Conservation (phyloP, 495 filamentous ascomycete genomes). For the Cercophora samala region DNA sequence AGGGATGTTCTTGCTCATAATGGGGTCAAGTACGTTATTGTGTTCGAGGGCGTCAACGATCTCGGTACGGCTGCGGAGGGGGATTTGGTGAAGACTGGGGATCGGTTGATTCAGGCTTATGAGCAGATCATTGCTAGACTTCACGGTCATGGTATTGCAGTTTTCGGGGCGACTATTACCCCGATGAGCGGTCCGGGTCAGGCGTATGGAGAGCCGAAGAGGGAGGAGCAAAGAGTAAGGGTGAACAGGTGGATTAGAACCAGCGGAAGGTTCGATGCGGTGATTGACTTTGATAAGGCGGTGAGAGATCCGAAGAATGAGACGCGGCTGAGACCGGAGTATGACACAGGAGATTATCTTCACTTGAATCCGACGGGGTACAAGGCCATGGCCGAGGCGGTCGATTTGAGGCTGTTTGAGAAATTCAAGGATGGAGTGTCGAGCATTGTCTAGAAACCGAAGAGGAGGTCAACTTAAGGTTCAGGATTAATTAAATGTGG, state of each 20-base stretch:
- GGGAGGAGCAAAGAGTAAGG: slow-evolving; percentile 53
- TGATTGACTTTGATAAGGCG: slow-evolving; percentile 59
- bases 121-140: slow-evolving; percentile 54
- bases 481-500: neutral
- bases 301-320: slow-evolving; percentile 47
- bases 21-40: slow-evolving; percentile 51
- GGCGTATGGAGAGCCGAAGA: slow-evolving; percentile 44
- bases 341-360: slow-evolving; percentile 61
- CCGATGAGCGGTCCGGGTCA: slow-evolving; percentile 50
- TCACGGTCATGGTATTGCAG: slow-evolving; percentile 47
- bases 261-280: slow-evolving; percentile 56
- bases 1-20: slow-evolving; percentile 57
- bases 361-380: slow-evolving; percentile 60
- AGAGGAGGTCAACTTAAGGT: neutral
- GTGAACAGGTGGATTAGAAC: slow-evolving; percentile 61
- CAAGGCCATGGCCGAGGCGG: slow-evolving; percentile 52
- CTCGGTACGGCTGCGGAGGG: slow-evolving; percentile 48
- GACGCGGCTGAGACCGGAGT: slow-evolving; percentile 43
- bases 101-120: slow-evolving; percentile 53
- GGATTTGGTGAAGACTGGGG: slow-evolving; percentile 38
- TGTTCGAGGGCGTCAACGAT: slow-evolving; percentile 69
- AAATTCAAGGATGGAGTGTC: slow-evolving; percentile 25
- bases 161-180: slow-evolving; percentile 61
- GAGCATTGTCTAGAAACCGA: slow-evolving; percentile 18
- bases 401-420: slow-evolving; percentile 51